A percentile compares a stretch with the other conserved stretches of the same genome.
These are phyloP conservation scores for Pleurotus cornucopiae DNA, from an alignment of 768 basidiomycete genomes.

Conservation along the genomic window DNA sequence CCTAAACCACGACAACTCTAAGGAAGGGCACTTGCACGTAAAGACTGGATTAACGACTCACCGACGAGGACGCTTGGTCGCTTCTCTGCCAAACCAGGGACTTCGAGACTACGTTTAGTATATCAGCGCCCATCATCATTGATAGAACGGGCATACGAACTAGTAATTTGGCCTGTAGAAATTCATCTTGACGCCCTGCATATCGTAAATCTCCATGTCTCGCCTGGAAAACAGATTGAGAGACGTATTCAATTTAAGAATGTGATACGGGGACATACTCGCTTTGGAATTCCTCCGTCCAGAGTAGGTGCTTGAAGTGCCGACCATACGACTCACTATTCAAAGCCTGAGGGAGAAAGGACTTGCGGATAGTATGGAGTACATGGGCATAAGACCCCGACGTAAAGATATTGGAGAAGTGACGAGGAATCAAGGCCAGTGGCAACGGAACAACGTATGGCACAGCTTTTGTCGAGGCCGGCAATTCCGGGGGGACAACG, in stretches of 20 bases:
- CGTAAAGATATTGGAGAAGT: slow-evolving; percentile 25
- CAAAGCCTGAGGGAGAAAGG: slow-evolving; percentile 31
- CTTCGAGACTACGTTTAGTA: slow-evolving; percentile 32
- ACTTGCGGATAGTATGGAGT: slow-evolving; percentile 19
- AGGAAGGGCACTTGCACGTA: not conserved
- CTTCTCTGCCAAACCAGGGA: slow-evolving; percentile 54
- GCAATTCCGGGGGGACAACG: slow-evolving; percentile 30
- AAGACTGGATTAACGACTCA: not conserved
- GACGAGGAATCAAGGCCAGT: slow-evolving; percentile 31
- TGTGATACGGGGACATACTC: slow-evolving; percentile 20
- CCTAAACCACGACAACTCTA: slow-evolving; percentile 13
- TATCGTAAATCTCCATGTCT: slow-evolving; percentile 33
- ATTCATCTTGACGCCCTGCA: slow-evolving; percentile 30
- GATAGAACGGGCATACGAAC: slow-evolving; percentile 22
- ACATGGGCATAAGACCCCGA: slow-evolving; percentile 21
- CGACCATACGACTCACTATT: slow-evolving; percentile 34
- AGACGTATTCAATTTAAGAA: no score
- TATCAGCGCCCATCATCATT: not conserved
- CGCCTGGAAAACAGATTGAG: slow-evolving; percentile 19
- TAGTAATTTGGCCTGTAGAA: slow-evolving; percentile 37
- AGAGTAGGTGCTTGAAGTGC: slow-evolving; percentile 42
- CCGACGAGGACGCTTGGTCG: slow-evolving; percentile 54
- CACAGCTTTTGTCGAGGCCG: slow-evolving; percentile 31
- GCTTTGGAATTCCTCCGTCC: slow-evolving; percentile 46
- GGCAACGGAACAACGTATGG: slow-evolving; percentile 39